Percentiles rank a stretch among this genome's conserved stretches.
phyloP scores from a whole-genome alignment of 2,329 filamentous ascomycete species.

The Bertia moriformis region DNA sequence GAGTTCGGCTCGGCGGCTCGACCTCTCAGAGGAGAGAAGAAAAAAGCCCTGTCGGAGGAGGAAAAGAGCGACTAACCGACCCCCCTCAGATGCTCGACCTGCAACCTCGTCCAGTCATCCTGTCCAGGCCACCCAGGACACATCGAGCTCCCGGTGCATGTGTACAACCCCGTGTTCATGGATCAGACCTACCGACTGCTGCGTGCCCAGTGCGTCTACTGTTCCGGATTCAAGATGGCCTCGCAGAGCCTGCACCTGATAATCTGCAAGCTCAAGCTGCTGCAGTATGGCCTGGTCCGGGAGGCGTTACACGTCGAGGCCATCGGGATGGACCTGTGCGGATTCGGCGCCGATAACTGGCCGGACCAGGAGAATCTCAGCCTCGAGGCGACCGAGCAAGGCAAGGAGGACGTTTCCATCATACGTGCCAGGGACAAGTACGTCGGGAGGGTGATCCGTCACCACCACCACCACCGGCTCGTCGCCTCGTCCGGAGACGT shows the following conservation, averaged over 20 bases:
- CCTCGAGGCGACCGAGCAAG: conserved; percentile 18
- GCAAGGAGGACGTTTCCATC: conserved; percentile 31
- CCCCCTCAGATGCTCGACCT: conserved; percentile 67
- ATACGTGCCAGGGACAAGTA: conserved; percentile 44
- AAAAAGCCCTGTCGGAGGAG: not conserved
- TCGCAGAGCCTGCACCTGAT: conserved; percentile 64
- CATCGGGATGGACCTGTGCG: conserved; percentile 20
- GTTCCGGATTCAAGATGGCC: conserved; percentile 71
- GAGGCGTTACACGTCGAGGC: conserved; percentile 47
- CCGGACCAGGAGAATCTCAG: conserved; percentile 30
- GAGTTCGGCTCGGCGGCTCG: conserved; percentile 18
- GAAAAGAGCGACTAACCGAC: conserved; percentile 1
- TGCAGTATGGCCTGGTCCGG: conserved; percentile 69
- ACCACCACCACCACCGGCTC: conserved; percentile 22
- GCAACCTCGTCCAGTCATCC: conserved; percentile 64
- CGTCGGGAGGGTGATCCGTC: conserved; percentile 57
- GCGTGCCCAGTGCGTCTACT: conserved; percentile 79
- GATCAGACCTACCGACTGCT: conserved; percentile 78
- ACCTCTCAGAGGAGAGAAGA: not conserved
- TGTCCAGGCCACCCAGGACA: conserved; percentile 92
- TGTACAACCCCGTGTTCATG: conserved; percentile 92
- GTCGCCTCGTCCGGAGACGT: no score
- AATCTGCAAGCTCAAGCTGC: conserved; percentile 68
- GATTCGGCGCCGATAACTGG: conserved; percentile 27
- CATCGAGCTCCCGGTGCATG: conserved; percentile 81